phyloP scores from a whole-genome alignment of 352 stramenopile species.

The Phytopythium litorale region DNA sequence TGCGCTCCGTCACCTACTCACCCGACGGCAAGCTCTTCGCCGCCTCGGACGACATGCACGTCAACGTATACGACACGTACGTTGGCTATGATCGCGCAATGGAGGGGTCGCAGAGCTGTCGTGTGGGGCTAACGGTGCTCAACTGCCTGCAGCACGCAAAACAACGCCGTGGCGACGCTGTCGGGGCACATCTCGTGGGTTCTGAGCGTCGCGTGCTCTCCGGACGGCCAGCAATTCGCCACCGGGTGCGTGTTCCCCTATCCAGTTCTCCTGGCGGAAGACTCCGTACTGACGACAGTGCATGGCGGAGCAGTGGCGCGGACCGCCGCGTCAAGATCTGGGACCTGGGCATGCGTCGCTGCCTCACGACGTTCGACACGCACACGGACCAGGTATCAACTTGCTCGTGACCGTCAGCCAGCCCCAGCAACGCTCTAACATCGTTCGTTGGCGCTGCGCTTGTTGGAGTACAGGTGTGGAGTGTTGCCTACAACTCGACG shows the following conservation, averaged over 20 bases:
- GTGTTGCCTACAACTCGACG: constrained; percentile 86
- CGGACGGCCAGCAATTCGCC: constrained; percentile 82
- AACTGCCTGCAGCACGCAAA: constrained; percentile 41
- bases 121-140: not conserved
- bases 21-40: constrained; percentile 84
- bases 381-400: constrained; percentile 82
- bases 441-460: not conserved
- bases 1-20: constrained; percentile 84
- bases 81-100: constrained; percentile 7
- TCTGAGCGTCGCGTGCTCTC: constrained; percentile 80
- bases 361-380: constrained; percentile 87
- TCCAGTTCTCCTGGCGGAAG: not conserved
- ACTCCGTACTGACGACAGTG: constrained; percentile 1
- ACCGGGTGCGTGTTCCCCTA: constrained; percentile 44
- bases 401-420: constrained; percentile 1
- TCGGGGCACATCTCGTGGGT: constrained; percentile 90
- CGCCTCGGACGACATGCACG: constrained; percentile 89
- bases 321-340: constrained; percentile 92
- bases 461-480: constrained; percentile 66
- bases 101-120: not conserved
- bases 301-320: constrained; percentile 38
- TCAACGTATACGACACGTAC: constrained; percentile 92
- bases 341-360: constrained; percentile 86
- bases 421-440: constrained; percentile 2
- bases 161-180: constrained; percentile 76